A percentile compares a stretch with the other conserved stretches of the same genome.
phyloP scores from a whole-genome alignment of 2,329 filamentous ascomycete species.

The Zasmidium cellare region DNA sequence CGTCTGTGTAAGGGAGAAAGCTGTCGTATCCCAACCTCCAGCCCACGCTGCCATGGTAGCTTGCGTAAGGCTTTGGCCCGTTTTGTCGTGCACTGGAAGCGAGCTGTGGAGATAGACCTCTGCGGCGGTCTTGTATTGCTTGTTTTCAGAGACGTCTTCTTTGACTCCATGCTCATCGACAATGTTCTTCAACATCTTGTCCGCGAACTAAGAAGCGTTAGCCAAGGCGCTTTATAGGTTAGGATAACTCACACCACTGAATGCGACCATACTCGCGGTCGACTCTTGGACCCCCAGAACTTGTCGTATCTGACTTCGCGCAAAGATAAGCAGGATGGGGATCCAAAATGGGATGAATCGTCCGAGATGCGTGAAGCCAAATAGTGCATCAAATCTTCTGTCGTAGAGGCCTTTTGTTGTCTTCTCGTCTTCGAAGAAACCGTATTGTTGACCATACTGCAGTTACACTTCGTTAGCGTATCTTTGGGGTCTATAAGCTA shows the following conservation, averaged over 20 bases:
- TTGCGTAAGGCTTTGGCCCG: conserved; percentile 1
- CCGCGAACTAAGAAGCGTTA: conserved; percentile 6
- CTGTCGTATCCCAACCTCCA: conserved; percentile 14
- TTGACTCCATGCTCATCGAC: conserved; percentile 8
- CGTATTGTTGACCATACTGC: conserved; percentile 12
- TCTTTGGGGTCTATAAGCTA: not conserved
- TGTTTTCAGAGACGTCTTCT: not conserved
- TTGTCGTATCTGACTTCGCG: conserved; percentile 1
- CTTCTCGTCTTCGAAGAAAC: conserved; percentile 14
- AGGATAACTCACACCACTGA: conserved; percentile 3
- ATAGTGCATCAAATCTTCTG: conserved; percentile 9
- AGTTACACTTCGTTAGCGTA: not conserved
- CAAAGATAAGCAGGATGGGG: conserved; percentile 6
- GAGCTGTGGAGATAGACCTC: conserved; percentile 11
- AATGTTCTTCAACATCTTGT: conserved; percentile 11
- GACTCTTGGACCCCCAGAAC: not conserved
- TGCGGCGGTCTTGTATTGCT: conserved; percentile 10
- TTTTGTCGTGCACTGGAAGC: conserved; percentile 6
- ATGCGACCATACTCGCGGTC: conserved; percentile 8
- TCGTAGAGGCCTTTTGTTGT: conserved; percentile 11
- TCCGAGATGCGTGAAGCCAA: conserved; percentile 14
- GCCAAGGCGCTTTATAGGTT: not conserved
- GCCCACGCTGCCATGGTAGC: conserved; percentile 12
- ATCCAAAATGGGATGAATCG: conserved; percentile 10
- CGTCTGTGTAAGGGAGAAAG: conserved; percentile 5